Evolutionary conservation across 371 early-diverging fungal genomes (phyloP).

Genomic region (Rhizopus delemar): DNA sequence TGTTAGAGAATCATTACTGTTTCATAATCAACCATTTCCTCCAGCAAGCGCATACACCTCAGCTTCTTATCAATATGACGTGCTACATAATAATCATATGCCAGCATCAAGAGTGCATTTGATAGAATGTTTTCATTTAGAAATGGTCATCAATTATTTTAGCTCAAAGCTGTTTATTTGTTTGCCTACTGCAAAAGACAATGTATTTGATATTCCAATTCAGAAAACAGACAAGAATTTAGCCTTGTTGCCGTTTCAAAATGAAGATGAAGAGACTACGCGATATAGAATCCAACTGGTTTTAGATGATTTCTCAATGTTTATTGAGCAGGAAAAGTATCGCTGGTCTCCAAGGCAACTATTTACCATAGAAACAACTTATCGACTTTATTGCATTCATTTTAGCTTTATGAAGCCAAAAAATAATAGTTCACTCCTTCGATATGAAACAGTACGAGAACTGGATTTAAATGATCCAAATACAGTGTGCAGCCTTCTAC

Average conservation of each 20-base stretch:
- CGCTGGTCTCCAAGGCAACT: slow-evolving; percentile 31
- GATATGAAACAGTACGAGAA: background rate
- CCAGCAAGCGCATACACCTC: slow-evolving; percentile 24
- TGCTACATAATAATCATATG: slow-evolving; percentile 26
- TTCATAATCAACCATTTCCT: slow-evolving; percentile 26
- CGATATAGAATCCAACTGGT: slow-evolving; percentile 5
- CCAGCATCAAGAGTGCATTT: slow-evolving; percentile 23
- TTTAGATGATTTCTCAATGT: slow-evolving; percentile 32
- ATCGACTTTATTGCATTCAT: slow-evolving; percentile 27
- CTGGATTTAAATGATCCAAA: slow-evolving; percentile 1
- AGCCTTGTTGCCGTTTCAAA: background rate
- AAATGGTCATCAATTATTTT: slow-evolving; percentile 24
- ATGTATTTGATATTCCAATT: slow-evolving; percentile 23
- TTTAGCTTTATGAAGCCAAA: slow-evolving; percentile 23
- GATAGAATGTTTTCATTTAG: slow-evolving; percentile 33
- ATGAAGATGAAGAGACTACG: background rate
- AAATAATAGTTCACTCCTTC: slow-evolving; percentile 3
- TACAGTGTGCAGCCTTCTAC: background rate
- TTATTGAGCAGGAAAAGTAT: slow-evolving; percentile 49
- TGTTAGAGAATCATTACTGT: slow-evolving; percentile 11
- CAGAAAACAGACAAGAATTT: background rate
- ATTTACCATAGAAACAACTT: slow-evolving; percentile 28
- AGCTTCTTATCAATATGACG: slow-evolving; percentile 32
- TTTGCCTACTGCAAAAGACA: slow-evolving; percentile 29
- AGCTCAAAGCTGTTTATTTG: slow-evolving; percentile 24